A percentile compares a stretch with the other conserved stretches of the same genome.
These are phyloP conservation scores for Solanum bukasovii DNA, from an alignment of 257 asterid species.

Conservation along the genomic window DNA sequence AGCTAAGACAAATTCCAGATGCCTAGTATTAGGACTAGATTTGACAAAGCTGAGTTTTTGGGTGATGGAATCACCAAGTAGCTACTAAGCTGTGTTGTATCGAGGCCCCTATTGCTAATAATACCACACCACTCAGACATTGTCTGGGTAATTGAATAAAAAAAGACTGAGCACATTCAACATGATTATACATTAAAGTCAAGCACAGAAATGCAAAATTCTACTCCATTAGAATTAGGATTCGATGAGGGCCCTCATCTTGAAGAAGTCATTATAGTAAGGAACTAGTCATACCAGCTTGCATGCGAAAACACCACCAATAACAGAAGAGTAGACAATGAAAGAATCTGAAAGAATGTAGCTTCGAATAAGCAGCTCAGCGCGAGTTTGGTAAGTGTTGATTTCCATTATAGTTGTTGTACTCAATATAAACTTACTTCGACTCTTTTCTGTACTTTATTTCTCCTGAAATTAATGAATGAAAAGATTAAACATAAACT, in stretches of 20 bases:
- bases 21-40: background rate
- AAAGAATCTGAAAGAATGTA: conserved; percentile 39
- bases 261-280: background rate
- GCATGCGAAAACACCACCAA: conserved; percentile 53
- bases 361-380: conserved; percentile 33
- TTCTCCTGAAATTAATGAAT: background rate
- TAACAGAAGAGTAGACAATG: conserved; percentile 35
- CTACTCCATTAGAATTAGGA: background rate
- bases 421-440: background rate
- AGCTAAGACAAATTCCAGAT: background rate
- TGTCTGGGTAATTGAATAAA: background rate
- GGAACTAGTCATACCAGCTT: conserved; percentile 39
- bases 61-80: background rate
- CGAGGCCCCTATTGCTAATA: background rate
- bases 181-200: background rate
- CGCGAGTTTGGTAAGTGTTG: conserved; percentile 34
- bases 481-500: background rate
- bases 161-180: background rate
- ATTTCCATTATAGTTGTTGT: conserved; percentile 28
- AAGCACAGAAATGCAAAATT: background rate
- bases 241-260: background rate
- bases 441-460: background rate
- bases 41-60: background rate
- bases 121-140: background rate
- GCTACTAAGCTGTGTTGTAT: background rate